Conservation (phyloP, 2,329 filamentous ascomycete species). For the Tolypocladium endophyticum region DNA sequence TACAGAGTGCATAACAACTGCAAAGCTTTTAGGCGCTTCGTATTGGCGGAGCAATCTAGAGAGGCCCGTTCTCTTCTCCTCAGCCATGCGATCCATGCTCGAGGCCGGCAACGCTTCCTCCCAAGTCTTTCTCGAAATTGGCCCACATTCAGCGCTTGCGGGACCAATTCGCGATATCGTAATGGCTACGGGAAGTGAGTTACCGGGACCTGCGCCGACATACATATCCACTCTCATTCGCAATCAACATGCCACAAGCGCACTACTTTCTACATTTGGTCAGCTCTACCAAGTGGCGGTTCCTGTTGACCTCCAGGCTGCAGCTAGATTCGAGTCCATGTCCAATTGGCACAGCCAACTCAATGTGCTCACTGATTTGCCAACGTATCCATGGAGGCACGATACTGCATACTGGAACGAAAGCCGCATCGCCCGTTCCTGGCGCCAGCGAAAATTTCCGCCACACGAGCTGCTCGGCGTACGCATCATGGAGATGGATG, state of each 20-base stretch:
- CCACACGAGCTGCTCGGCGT: conserved; percentile 10
- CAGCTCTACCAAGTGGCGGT: not conserved
- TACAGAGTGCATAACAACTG: not conserved
- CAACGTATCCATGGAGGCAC: not conserved
- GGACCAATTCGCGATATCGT: conserved; percentile 9
- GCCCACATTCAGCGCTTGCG: conserved; percentile 9
- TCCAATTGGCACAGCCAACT: not conserved
- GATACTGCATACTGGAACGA: not conserved
- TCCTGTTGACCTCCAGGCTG: not conserved
- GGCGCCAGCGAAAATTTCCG: not conserved
- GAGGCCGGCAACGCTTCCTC: not conserved
- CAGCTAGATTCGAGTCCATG: not conserved
- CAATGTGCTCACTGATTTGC: not conserved
- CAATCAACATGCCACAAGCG: not conserved
- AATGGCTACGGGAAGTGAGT: not conserved
- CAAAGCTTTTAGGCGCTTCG: not conserved
- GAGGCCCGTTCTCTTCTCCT: conserved; percentile 3
- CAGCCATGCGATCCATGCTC: not conserved
- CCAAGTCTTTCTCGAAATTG: conserved; percentile 9
- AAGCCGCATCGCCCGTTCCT: not conserved
- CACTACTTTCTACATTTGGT: not conserved
- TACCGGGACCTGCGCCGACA: not conserved
- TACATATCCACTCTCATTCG: not conserved
- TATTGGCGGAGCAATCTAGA: conserved; percentile 8
- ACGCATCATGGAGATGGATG: conserved; percentile 1